phyloP scores from a whole-genome alignment of 176 grass and related monocot species.

The barley (Hordeum vulgare) region DNA sequence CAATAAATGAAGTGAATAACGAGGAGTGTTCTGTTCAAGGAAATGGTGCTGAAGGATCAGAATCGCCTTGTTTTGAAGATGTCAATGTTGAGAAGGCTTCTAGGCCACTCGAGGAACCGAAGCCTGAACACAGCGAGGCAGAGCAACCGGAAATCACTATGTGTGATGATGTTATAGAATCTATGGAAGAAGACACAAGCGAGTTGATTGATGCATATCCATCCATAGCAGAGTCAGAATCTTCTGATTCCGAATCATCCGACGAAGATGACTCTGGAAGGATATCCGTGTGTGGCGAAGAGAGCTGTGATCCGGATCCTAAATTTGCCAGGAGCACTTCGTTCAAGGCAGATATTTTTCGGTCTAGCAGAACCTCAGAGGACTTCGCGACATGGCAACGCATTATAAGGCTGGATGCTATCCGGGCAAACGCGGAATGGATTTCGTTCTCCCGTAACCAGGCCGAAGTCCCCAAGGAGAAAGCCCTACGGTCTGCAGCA shows the following conservation, averaged over 20 bases:
- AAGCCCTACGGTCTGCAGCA: conserved; percentile 45
- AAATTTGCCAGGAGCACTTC: conserved; percentile 48
- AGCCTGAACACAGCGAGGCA: conserved; percentile 16
- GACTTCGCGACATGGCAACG: conserved; percentile 85
- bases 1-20: conserved; percentile 51
- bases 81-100: conserved; percentile 8
- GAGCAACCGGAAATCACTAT: conserved; percentile 36
- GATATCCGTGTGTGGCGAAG: conserved; percentile 40
- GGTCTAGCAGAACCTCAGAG: conserved; percentile 50
- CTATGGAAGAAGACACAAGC: conserved; percentile 34
- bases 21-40: conserved; percentile 42
- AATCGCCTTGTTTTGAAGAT: conserved; percentile 63
- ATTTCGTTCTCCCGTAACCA: conserved; percentile 54
- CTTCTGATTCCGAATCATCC: conserved; percentile 79
- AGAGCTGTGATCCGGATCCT: conserved; percentile 45
- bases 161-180: conserved; percentile 2
- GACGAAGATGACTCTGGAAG: conserved; percentile 70
- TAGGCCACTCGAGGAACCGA: conserved; percentile 39
- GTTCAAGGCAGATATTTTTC: conserved; percentile 52
- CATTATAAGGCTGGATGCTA: conserved; percentile 89
- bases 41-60: conserved; percentile 45
- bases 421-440: conserved; percentile 77
- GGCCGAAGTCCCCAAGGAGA: conserved; percentile 51
- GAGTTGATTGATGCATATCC: conserved; percentile 39
- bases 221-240: conserved; percentile 61